Evolutionary conservation across 1,284 basidiomycete species (phyloP), one percentile per base, ranked within the genome.

Genomic region (Xerocomus minutiporus): DNA sequence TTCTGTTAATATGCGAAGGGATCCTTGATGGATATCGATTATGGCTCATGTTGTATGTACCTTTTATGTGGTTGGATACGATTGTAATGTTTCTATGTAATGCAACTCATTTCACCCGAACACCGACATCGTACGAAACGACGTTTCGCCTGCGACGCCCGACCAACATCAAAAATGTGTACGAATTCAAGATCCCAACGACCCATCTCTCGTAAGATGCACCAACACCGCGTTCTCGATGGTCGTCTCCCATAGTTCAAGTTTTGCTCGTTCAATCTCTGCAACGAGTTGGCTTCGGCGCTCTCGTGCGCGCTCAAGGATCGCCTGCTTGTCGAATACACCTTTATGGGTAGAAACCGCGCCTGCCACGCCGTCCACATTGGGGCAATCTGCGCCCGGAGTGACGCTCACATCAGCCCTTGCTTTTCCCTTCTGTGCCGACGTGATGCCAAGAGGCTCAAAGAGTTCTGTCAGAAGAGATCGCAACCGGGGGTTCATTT

Each of bases 161-260:
- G 25, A 25, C 29, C 9, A 31, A 31, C 29, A 31, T 29, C 15
- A 20, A 26, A 23, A 29, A 2, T 20, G 5, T 15, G 29, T 23
- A 29, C 9, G 6, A n/a, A 20, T 13, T 39, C 28, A 44, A 35
- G 45, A 25, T 57, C 9, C 50, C 26, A 40, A 48, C n/a, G 51
- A 48, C 11, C 31, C 41, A 23, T 78, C 73, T 65, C 75, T 76
- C 52, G 60, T 68, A 47, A 88, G 61, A 55, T 81, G 75, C 32
- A 77, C 72, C 60, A 90, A 71, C 52, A 80, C 82, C 29, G 83
- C 85, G 59, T 85, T 80, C 69, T 90, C 87, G 50, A 90, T 77
- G 41, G 82, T 84, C 46, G 78, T 78, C 69, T 88, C 84, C 87
- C 87, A 88, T 48, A 87, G 67, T 61, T 84, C 81, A 23, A 80